Evolutionary conservation across 75 land plant species (phyloP).

Genomic region (Ceratopteris richardii): DNA sequence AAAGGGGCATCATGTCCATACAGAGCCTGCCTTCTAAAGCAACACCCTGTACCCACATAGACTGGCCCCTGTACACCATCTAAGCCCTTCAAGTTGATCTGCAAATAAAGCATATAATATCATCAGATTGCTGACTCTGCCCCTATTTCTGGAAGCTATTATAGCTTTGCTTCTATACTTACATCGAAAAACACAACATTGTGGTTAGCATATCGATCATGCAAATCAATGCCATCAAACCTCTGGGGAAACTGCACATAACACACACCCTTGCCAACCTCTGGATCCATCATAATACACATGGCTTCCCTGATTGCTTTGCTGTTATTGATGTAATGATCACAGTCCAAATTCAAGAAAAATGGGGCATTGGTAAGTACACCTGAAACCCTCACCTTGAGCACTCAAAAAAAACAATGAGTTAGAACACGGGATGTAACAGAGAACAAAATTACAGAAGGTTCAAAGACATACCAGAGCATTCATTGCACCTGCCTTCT

Average conservation of each 20-base stretch:
- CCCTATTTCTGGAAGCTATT: too few species aligned
- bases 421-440: background rate
- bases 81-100: constrained; percentile 87
- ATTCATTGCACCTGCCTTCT: constrained; percentile 90
- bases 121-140: too few species aligned
- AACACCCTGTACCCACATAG: constrained; percentile 93
- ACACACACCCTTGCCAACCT: constrained; percentile 78
- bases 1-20: constrained; percentile 82
- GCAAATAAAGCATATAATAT: background rate
- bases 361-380: constrained; percentile 93
- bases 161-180: too few species aligned
- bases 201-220: constrained; percentile 96
- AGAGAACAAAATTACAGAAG: background rate
- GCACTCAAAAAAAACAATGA: background rate
- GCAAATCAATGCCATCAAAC: constrained; percentile 77
- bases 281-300: constrained; percentile 97
- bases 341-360: constrained; percentile 91
- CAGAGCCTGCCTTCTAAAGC: constrained; percentile 70
- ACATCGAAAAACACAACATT: constrained; percentile 99
- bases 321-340: constrained; percentile 99
- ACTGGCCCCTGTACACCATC: constrained; percentile 92
- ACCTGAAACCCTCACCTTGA: constrained; percentile 87
- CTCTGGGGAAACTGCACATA: constrained; percentile 98
- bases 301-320: constrained; percentile 86
- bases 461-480: constrained; percentile 37